Evolutionary conservation across 1,139 yeast genomes (phyloP), one percentile per base, ranked within the genome.

Genomic region (Sugiyamaella paludigena): DNA sequence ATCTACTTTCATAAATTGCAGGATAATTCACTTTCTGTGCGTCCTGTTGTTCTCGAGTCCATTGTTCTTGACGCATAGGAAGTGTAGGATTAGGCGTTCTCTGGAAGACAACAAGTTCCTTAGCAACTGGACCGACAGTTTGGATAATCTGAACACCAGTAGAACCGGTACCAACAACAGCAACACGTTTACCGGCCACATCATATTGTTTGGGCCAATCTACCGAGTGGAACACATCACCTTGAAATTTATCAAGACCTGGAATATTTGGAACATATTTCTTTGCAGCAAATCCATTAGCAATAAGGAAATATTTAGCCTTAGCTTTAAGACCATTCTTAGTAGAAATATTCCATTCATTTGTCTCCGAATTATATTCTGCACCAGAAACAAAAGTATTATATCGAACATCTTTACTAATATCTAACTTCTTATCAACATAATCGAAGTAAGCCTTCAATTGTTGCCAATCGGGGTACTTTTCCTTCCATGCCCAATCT

Each of bases 401-500:
- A 54, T 73, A 70, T 27, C 60, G 59, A n/a, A 70, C 63, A 35
- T 72, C 63, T 36, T 66, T 61, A 11, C 58, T 55, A 42, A 77
- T 57, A 13, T 65, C 57, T 53, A 73, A 68, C 43, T 71, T 69
- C 16, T 68, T 61, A 9, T 70, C 78, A 26, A 76, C 71, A 31
- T 58, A 60, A 51, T 69, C 65, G 49, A 77, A 68, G 56, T 77
- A 77, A 55, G 71, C 76, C 52, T 74, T 73, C 67, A 77, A 67
- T 55, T 77, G 81, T 49, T 65, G 66, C 58, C 76, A 79, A 1
- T 75, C 78, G 7, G 81, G 81, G 43, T 50, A 62, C 31, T 54
- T 51, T 42, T 74, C 72, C 16, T 73, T 49, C 52, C 69, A 69
- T 48, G 71, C 67, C 80, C 80, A 77, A 43, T 69, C 70, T 34